Conservation (phyloP, 2,329 filamentous ascomycete genomes). For the Venturia aucupariae region DNA sequence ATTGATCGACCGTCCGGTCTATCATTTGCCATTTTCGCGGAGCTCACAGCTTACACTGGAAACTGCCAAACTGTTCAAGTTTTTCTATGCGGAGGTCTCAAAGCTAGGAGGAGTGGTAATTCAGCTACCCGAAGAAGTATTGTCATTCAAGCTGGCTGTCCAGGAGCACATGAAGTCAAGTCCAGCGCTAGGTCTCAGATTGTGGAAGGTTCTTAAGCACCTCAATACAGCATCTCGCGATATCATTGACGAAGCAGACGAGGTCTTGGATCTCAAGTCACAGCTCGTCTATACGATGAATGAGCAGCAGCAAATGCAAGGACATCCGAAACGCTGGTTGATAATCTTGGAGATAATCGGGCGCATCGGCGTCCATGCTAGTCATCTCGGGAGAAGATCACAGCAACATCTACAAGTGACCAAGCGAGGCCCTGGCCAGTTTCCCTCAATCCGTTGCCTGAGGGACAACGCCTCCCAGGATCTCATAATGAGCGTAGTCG, state of each 20-base stretch:
- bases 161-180: too few species aligned
- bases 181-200: too few species aligned
- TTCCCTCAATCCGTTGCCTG: slow-evolving; percentile 44
- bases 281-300: slow-evolving; percentile 30
- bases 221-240: slow-evolving; percentile 31
- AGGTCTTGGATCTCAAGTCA: slow-evolving; percentile 25
- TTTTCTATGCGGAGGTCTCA: slow-evolving; percentile 31
- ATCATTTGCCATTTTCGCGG: slow-evolving; percentile 47
- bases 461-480: slow-evolving; percentile 26
- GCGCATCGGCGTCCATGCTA: slow-evolving; percentile 26
- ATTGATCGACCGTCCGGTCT: slow-evolving; percentile 40
- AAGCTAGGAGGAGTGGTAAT: slow-evolving; percentile 43
- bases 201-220: too few species aligned
- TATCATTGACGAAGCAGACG: slow-evolving; percentile 49
- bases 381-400: neutral
- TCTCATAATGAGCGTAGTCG: slow-evolving; percentile 22
- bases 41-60: slow-evolving; percentile 33
- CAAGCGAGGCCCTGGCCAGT: slow-evolving; percentile 19
- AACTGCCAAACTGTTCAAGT: slow-evolving; percentile 33
- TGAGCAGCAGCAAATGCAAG: slow-evolving; percentile 40
- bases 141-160: slow-evolving; percentile 48
- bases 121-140: slow-evolving; percentile 48
- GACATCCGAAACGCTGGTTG: slow-evolving; percentile 47
- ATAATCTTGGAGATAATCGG: slow-evolving; percentile 45
- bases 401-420: neutral